These are phyloP conservation scores for Penicillium sp. DNA, from an alignment of 2,329 filamentous ascomycete species.

Conservation along the genomic window DNA sequence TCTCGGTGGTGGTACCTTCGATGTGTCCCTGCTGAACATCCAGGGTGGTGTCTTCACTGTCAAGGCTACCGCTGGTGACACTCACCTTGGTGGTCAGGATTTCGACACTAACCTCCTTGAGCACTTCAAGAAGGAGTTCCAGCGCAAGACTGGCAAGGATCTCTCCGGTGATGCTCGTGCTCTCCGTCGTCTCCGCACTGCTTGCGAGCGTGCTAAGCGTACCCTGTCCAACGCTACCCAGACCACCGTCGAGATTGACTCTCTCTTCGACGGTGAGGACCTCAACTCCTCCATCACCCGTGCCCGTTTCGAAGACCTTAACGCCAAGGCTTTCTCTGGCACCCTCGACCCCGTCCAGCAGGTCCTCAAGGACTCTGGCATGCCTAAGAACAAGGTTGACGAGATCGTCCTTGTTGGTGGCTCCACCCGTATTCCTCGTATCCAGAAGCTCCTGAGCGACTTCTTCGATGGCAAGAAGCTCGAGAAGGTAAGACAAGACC, in stretches of 20 bases:
- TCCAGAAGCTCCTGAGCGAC: conserved; percentile 98
- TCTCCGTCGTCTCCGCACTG: conserved; percentile 91
- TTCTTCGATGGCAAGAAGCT: conserved; percentile 99
- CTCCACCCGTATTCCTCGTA: conserved; percentile 96
- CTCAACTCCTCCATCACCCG: conserved; percentile 97
- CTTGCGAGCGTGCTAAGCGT: conserved; percentile 99
- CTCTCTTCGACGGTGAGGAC: conserved; percentile 95
- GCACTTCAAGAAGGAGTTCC: conserved; percentile 96
- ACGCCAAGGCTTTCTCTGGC: conserved; percentile 89
- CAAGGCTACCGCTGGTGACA: conserved; percentile 97
- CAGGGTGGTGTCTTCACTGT: conserved; percentile 99
- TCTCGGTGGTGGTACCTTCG: conserved; percentile 99
- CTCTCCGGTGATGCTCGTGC: conserved; percentile 83
- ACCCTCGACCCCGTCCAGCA: conserved; percentile 95
- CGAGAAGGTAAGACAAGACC: conserved; percentile 64
- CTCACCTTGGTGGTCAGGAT: conserved; percentile 91
- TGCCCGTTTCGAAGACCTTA: conserved; percentile 98
- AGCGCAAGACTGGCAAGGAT: conserved; percentile 75
- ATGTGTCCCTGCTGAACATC: conserved; percentile 99
- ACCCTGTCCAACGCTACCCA: conserved; percentile 96
- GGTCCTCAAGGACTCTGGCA: conserved; percentile 86
- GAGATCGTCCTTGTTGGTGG: conserved; percentile 99
- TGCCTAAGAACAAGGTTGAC: conserved; percentile 89
- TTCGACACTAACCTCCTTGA: conserved; percentile 96
- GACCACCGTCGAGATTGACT: conserved; percentile 98